phyloP scores from a whole-genome alignment of 495 filamentous ascomycete genomes.

The Penicillium flavigenum region DNA sequence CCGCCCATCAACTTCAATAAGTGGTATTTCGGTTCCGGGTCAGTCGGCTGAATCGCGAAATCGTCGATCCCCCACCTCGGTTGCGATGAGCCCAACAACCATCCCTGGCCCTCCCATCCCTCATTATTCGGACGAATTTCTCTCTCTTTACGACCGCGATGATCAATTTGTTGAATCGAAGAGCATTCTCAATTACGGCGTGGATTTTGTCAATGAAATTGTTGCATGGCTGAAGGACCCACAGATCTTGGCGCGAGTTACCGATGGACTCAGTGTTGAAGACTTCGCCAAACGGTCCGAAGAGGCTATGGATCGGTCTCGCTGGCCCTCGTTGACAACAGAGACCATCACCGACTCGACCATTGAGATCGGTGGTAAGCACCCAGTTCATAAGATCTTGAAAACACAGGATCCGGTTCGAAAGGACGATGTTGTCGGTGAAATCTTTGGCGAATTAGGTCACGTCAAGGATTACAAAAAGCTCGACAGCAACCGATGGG shows the following conservation, averaged over 20 bases:
- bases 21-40: slow-evolving; percentile 49
- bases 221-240: slow-evolving; percentile 71
- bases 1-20: slow-evolving; percentile 66
- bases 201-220: slow-evolving; percentile 65
- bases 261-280: slow-evolving; percentile 41
- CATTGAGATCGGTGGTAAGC: slow-evolving; percentile 43
- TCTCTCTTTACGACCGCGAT: slow-evolving; percentile 66
- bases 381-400: slow-evolving; percentile 69
- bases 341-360: slow-evolving; percentile 46
- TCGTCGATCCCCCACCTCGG: slow-evolving; percentile 47
- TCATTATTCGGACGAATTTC: slow-evolving; percentile 67
- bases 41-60: slow-evolving; percentile 51
- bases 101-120: slow-evolving; percentile 46
- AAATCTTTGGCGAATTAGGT: slow-evolving; percentile 84
- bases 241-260: slow-evolving; percentile 43
- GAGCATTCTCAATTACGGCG: slow-evolving; percentile 60
- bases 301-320: slow-evolving; percentile 53
- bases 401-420: slow-evolving; percentile 60
- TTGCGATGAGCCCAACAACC: slow-evolving; percentile 55
- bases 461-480: slow-evolving; percentile 72
- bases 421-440: slow-evolving; percentile 71
- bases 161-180: slow-evolving; percentile 51
- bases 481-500: slow-evolving; percentile 73
- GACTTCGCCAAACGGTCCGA: slow-evolving; percentile 55
- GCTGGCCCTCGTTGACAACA: slow-evolving; percentile 47